Base-by-base conservation (phyloP, 805 yeast genomes). In the Sugiyamaella chiloensis region DNA sequence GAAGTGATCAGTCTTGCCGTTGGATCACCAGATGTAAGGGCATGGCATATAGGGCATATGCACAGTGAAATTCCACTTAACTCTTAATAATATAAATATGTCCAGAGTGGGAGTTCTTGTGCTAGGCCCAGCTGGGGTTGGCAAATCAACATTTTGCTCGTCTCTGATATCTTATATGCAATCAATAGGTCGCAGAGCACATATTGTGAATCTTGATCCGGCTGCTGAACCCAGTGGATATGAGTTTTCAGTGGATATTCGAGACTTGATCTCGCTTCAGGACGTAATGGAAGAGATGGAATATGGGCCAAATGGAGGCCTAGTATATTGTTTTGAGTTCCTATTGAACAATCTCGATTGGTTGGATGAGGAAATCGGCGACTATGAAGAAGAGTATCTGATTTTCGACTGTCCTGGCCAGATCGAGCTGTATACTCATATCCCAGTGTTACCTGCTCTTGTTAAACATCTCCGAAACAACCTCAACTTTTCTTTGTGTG, bases 341-440 rank as follows among this genome's bases (percentile, higher is more conserved):
- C 71, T 93, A 27, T 65, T 93, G 61, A 80, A 90, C 37, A 93
- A 93, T 61, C 64, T 93, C 52, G 99, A 93, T 69, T 93, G 99
- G 99, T 69, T 93, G 26, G 99, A 91, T 58, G 97, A 91, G 58
- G 96, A 91, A 62, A 85, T 93, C 50, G 99, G 99, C 14, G 98
- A 93, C 53, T 93, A 74, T 62, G 90, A 86, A 58, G 98, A 93
- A 61, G 99, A 93, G 60, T 91, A 87, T 60, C 72, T 91, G 56
- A 88, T 91, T 24, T 89, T 91, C 64, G 98, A 91, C 64, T 90
- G 97, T 66, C 98, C 98, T 0, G 98, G 98, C 0, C 98, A 91
- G 63, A 90, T 91, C 52, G 99, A 91, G 65, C 73, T 91, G 19
- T 91, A 91, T 62, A 88, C 95, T 4, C 99, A 93, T 66, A 80